Conservation (phyloP, 2,329 filamentous ascomycete species). For the Aspergillus sp. region DNA sequence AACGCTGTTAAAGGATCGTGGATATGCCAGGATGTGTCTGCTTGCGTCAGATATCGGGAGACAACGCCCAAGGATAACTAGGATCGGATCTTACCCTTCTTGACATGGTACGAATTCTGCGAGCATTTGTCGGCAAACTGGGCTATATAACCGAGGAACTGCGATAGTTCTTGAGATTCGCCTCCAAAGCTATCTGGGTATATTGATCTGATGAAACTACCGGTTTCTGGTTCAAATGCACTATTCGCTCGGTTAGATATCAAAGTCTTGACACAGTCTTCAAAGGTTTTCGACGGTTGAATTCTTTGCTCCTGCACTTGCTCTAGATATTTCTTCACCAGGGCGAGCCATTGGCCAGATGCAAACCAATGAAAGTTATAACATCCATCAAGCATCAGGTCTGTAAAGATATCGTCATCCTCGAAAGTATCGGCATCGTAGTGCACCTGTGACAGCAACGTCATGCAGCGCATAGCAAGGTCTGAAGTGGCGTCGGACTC, state of each 20-base stretch:
- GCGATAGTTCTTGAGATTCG: not conserved
- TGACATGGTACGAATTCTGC: conserved; percentile 1
- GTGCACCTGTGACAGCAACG: not conserved
- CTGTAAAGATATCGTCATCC: not conserved
- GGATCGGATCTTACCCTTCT: not conserved
- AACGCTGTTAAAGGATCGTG: not conserved
- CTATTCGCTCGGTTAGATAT: not conserved
- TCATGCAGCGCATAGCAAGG: conserved; percentile 1
- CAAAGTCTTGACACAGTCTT: not conserved
- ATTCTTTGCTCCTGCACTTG: not conserved
- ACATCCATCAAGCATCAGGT: not conserved
- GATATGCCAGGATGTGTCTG: not conserved
- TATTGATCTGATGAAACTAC: not conserved
- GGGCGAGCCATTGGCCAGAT: not conserved
- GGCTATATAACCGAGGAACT: not conserved
- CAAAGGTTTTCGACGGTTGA: not conserved
- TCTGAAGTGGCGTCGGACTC: not conserved
- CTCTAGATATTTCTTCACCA: not conserved
- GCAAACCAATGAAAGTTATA: conserved; percentile 6
- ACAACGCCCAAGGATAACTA: not conserved
- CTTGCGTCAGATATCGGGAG: not conserved
- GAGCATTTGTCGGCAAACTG: conserved; percentile 1
- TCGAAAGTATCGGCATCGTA: not conserved
- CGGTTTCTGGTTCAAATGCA: not conserved
- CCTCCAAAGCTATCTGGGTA: not conserved